phyloP scores from a whole-genome alignment of 1,284 basidiomycete genomes.

The Cryptococcus neoformans region DNA sequence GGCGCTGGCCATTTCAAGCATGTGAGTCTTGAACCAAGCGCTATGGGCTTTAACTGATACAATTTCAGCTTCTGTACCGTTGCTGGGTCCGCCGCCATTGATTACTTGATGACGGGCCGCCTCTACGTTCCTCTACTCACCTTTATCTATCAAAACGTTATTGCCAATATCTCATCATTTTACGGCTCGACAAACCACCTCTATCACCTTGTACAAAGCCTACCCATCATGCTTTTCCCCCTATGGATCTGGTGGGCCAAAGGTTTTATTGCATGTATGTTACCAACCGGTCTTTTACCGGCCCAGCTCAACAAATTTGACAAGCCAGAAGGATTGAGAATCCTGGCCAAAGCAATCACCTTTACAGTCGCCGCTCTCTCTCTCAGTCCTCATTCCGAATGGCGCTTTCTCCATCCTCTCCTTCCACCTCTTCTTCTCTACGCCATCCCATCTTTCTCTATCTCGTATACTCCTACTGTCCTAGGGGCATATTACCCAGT shows the following conservation, averaged over 20 bases:
- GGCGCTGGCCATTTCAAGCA: conserved; percentile 6
- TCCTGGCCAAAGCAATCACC: conserved; percentile 56
- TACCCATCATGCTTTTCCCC: conserved; percentile 77
- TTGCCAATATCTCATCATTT: conserved; percentile 84
- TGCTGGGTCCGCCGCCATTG: conserved; percentile 31
- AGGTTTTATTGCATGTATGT: conserved; percentile 48
- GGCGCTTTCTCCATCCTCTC: conserved; percentile 91
- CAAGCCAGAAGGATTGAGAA: conserved; percentile 42
- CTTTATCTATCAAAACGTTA: conserved; percentile 77
- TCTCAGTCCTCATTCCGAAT: conserved; percentile 86
- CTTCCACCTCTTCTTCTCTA: conserved; percentile 81
- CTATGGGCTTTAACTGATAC: background rate
- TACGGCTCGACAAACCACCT: conserved; percentile 87
- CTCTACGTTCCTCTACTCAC: conserved; percentile 52
- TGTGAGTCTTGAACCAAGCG: conserved; percentile 14
- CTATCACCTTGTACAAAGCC: conserved; percentile 81
- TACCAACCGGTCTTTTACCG: conserved; percentile 44
- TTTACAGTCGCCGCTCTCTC: conserved; percentile 76
- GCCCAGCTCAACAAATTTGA: conserved; percentile 27
- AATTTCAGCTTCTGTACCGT: conserved; percentile 26
- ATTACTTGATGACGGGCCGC: conserved; percentile 41
- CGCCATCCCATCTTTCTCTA: conserved; percentile 67
- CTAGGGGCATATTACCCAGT: conserved; percentile 10
- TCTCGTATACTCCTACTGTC: conserved; percentile 50
- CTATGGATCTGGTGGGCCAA: conserved; percentile 67